Base-by-base conservation (phyloP, 176 grass and related monocot genomes). In the Themeda triandra region DNA sequence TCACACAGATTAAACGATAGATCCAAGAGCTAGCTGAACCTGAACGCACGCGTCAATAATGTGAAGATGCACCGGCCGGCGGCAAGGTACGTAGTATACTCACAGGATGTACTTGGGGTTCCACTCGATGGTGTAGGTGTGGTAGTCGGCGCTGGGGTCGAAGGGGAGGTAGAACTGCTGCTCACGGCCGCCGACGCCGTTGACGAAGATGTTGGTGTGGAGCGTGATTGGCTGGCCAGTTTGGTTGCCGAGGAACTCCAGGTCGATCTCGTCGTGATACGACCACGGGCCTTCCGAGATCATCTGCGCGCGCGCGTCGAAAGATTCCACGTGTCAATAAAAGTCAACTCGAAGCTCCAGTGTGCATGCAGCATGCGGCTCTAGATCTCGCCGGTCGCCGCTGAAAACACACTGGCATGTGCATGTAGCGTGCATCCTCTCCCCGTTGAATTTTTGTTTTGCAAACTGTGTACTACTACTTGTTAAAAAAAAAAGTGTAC, bases 111-210 rank as follows among this genome's bases (percentile, higher is more conserved):
- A 83, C 80, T 33, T 90, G 27, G 92, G 94, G 70, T 91, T 93
- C 94, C 94, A 97, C 68, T 92, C 17, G 35, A 97, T 92, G 85
- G 87, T 83, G 75, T 94, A 97, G 59, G 76, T 97, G 92, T 94
- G 94, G 88, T 81, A 97, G 44, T 84, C 94, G 6, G 76, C 42
- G 49, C 80, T 81, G 28, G 92, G 87, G 59, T 97, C 85, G 80
- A 94, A 97, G 90, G 85, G 87, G 79, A 91, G 92, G 14, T 74
- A 63, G 83, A 87, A 97, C 87, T 94, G 92, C 85, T 84, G 64
- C 83, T 97, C 94, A 10, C 85, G 92, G 31, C 78, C 79, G 30
- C 92, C 92, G 1, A 69, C 44, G 30, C 94, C 94, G 8, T 78
- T 54, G 81, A 87, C 86, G 82, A 88, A 97, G 8, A 97, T 75